A percentile compares a stretch with the other conserved stretches of the same genome.
phyloP scores from a whole-genome alignment of 1,284 basidiomycete genomes.

The Puccinia triticina region DNA sequence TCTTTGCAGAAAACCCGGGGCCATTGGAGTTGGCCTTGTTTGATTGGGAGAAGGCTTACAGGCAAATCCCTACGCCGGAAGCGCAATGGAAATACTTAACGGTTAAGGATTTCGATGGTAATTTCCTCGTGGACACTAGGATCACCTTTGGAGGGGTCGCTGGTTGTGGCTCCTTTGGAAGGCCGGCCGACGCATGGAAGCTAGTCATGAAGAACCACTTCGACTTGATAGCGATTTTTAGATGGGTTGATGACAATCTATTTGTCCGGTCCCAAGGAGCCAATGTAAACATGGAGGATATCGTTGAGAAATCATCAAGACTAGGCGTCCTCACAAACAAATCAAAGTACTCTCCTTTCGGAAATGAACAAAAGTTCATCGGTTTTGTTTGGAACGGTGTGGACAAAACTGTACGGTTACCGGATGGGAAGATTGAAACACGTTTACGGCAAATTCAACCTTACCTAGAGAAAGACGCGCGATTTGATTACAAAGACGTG shows the following conservation, averaged over 20 bases:
- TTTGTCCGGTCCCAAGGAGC: neutral
- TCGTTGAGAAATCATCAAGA: neutral
- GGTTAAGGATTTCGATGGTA: too few relatives aligned
- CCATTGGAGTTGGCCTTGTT: neutral
- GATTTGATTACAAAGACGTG: neutral
- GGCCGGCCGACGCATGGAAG: constrained; percentile 33
- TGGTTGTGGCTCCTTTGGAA: constrained; percentile 8
- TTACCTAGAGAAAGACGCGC: neutral
- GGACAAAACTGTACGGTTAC: neutral
- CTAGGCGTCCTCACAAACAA: too few relatives aligned
- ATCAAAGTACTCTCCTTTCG: too few relatives aligned
- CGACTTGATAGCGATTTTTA: too few relatives aligned
- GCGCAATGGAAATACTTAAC: too few relatives aligned
- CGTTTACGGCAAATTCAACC: neutral
- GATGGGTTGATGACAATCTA: too few relatives aligned
- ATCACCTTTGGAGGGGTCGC: constrained; percentile 17
- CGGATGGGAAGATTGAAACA: neutral
- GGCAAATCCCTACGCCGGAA: too few relatives aligned
- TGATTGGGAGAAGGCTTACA: neutral
- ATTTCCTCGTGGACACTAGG: too few relatives aligned
- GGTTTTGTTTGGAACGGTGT: constrained; percentile 21
- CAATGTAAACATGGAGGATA: neutral
- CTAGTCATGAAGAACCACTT: too few relatives aligned
- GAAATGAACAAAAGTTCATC: too few relatives aligned
- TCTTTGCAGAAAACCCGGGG: neutral